Evolutionary conservation across 768 basidiomycete genomes (phyloP).

Genomic region (Rhodotorula diobovata): DNA sequence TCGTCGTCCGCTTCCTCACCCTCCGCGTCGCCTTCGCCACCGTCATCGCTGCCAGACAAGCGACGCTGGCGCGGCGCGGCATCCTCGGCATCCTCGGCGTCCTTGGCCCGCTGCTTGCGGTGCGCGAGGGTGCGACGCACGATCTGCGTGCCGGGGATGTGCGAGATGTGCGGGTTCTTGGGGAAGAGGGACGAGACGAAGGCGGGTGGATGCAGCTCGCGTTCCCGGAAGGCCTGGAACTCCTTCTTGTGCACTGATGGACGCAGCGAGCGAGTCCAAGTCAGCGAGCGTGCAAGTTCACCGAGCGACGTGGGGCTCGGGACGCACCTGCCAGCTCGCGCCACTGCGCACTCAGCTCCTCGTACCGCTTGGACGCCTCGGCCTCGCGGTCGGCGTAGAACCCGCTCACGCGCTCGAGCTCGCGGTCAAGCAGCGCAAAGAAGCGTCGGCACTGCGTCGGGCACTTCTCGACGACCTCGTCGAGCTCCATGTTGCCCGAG

Average conservation of each 20-base stretch:
- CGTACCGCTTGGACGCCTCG: conserved; percentile 52
- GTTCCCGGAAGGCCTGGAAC: conserved; percentile 16
- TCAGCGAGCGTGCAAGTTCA: conserved; percentile 48
- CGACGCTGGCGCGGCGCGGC: not conserved
- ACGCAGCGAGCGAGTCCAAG: too few relatives aligned
- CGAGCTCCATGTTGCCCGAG: conserved; percentile 39
- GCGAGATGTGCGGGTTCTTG: conserved; percentile 14
- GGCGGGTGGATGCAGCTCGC: conserved; percentile 11
- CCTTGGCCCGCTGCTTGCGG: not conserved
- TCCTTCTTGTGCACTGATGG: conserved; percentile 28
- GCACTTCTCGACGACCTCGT: conserved; percentile 54
- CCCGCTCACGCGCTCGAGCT: conserved; percentile 76
- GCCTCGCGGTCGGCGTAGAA: conserved; percentile 73
- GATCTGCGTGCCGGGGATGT: conserved; percentile 24
- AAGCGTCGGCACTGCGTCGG: conserved; percentile 64
- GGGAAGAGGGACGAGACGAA: conserved; percentile 21
- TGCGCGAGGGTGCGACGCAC: conserved; percentile 27
- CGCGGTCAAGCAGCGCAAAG: conserved; percentile 68
- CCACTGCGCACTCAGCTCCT: conserved; percentile 64
- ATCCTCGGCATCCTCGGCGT: not conserved
- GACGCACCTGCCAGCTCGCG: conserved; percentile 57
- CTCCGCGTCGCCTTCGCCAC: not conserved
- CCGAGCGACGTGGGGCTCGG: conserved; percentile 50
- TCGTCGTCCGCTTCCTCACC: not conserved
- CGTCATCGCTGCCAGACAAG: not conserved